phyloP scores from a whole-genome alignment of 2,329 filamentous ascomycete genomes.

The Fusarium coicis region DNA sequence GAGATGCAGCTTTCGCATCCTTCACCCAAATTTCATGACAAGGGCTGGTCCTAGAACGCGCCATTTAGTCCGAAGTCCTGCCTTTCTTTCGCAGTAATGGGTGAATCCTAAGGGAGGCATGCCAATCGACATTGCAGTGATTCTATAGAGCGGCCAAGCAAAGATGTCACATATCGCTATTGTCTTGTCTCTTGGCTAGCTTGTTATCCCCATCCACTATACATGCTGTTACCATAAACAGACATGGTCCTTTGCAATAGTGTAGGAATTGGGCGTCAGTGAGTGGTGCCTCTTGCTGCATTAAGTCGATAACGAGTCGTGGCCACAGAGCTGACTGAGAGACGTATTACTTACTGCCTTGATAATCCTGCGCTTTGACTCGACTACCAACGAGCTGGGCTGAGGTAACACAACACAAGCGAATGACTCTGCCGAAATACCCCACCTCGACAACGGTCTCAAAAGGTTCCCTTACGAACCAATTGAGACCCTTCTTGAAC shows the following conservation, averaged over 20 bases:
- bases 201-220: neutral
- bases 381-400: neutral
- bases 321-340: neutral
- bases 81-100: neutral
- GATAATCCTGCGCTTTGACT: neutral
- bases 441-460: neutral
- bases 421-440: conserved; percentile 4
- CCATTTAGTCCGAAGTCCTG: neutral
- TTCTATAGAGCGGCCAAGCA: neutral
- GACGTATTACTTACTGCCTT: neutral
- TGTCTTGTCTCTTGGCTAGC: neutral
- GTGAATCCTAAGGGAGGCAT: neutral
- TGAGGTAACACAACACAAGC: neutral
- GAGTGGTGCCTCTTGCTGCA: neutral
- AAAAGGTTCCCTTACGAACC: neutral
- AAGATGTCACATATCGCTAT: neutral
- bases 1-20: neutral
- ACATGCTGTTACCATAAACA: neutral
- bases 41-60: conserved; percentile 9
- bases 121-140: neutral
- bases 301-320: neutral
- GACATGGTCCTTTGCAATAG: neutral
- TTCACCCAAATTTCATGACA: neutral
- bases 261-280: neutral
- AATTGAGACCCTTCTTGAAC: neutral